A percentile compares a stretch with the other conserved stretches of the same genome.
phyloP scores from a whole-genome alignment of 1,139 yeast genomes.

The Kodamaea sp. region DNA sequence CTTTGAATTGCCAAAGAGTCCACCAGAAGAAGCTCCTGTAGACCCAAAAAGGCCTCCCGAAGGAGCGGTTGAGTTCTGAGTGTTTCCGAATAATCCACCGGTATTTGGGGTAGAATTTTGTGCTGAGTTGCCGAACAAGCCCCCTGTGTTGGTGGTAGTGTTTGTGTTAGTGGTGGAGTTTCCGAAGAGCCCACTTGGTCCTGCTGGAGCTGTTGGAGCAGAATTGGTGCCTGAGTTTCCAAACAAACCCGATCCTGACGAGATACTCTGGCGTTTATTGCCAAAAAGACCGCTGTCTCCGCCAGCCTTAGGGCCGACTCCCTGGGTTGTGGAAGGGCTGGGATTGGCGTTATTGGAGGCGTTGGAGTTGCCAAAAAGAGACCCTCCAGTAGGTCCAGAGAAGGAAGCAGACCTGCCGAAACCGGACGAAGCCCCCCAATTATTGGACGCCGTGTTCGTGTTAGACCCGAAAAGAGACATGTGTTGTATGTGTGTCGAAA shows the following conservation, averaged over 20 bases:
- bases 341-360: slow-evolving; percentile 6
- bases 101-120: slow-evolving; percentile 6
- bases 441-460: slow-evolving; percentile 15
- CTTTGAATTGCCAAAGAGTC: slow-evolving; percentile 7
- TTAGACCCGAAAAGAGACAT: too few relatives aligned
- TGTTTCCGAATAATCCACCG: slow-evolving; percentile 24
- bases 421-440: slow-evolving; percentile 28
- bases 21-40: slow-evolving; percentile 9
- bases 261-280: not conserved
- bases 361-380: slow-evolving; percentile 23
- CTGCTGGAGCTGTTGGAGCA: slow-evolving; percentile 6
- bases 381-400: slow-evolving; percentile 13
- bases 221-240: slow-evolving; percentile 3
- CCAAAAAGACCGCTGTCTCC: slow-evolving; percentile 16
- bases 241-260: not conserved
- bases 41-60: slow-evolving; percentile 16
- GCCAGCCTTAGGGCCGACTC: slow-evolving; percentile 9
- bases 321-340: slow-evolving; percentile 2
- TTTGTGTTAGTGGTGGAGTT: slow-evolving; percentile 7
- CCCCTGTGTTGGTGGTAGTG: slow-evolving; percentile 13
- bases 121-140: slow-evolving; percentile 28
- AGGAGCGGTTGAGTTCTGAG: slow-evolving; percentile 5
- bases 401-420: slow-evolving; percentile 25
- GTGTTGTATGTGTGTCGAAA: too few relatives aligned
- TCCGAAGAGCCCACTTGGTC: slow-evolving; percentile 24